A percentile compares a stretch with the other conserved stretches of the same genome.
Conservation (phyloP, 495 filamentous ascomycete genomes). For the Penicillium waksmanii region DNA sequence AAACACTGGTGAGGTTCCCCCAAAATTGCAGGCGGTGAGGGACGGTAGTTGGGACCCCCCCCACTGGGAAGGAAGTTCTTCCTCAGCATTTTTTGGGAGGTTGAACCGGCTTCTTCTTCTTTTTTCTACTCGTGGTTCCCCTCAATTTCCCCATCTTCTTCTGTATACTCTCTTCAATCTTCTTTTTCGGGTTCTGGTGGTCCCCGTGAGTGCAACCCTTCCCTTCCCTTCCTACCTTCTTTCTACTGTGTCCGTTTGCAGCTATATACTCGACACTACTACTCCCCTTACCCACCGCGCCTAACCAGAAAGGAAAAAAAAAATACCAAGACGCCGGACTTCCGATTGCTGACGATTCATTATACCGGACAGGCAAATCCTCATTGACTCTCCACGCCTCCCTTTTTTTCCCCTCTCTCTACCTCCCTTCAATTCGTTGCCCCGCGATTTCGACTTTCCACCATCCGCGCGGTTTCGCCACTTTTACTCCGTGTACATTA, state of each 20-base stretch:
- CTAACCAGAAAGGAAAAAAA: constrained; percentile 4
- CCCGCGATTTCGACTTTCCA: constrained; percentile 9
- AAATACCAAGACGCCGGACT: constrained; percentile 6
- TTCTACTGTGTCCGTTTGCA: background rate
- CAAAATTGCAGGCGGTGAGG: background rate
- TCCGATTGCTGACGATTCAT: constrained; percentile 11
- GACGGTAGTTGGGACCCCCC: constrained; percentile 17
- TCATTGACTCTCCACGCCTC: constrained; percentile 7
- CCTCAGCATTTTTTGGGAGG: constrained; percentile 28
- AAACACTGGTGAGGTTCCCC: constrained; percentile 12
- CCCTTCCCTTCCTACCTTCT: background rate
- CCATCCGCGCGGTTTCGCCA: constrained; percentile 16
- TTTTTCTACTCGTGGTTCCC: background rate
- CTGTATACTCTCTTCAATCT: background rate
- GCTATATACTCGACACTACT: background rate
- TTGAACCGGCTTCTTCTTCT: background rate
- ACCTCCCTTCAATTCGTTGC: constrained; percentile 3
- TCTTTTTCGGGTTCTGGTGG: constrained; percentile 20
- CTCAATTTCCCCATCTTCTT: background rate
- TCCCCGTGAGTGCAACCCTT: constrained; percentile 22
- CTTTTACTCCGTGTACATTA: constrained; percentile 26
- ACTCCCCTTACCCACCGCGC: constrained; percentile 3
- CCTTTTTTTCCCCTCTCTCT: constrained; percentile 4
- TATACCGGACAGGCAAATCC: constrained; percentile 1
- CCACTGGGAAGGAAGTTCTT: constrained; percentile 3